A percentile compares a stretch with the other conserved stretches of the same genome.
Evolutionary conservation across 1,284 basidiomycete species (phyloP).

Genomic region (Chiua sp.): DNA sequence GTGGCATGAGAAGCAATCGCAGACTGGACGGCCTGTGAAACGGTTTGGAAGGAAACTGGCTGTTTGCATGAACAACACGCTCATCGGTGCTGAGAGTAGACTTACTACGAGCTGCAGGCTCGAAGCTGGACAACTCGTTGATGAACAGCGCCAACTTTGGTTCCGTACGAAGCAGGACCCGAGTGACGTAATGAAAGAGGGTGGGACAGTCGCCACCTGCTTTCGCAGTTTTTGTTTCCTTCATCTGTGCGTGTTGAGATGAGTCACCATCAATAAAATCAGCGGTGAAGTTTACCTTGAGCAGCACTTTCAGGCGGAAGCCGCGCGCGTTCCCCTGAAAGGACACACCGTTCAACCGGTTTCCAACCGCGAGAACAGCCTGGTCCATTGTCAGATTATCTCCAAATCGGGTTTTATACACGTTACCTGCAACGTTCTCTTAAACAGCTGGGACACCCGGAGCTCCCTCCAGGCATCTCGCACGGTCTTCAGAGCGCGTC

Average conservation of each 20-base stretch:
- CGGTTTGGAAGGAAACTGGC: conserved; percentile 72
- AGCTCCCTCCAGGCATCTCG: conserved; percentile 78
- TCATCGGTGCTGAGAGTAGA: background rate
- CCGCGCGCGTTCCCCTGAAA: conserved; percentile 86
- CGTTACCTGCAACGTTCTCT: conserved; percentile 68
- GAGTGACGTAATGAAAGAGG: conserved; percentile 85
- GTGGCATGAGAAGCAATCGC: conserved; percentile 64
- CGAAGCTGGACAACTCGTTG: conserved; percentile 82
- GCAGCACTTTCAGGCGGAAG: conserved; percentile 82
- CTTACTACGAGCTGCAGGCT: conserved; percentile 82
- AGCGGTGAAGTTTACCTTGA: conserved; percentile 61
- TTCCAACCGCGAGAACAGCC: conserved; percentile 81
- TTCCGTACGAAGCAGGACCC: conserved; percentile 74
- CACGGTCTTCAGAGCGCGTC: conserved; percentile 85
- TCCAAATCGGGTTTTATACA: background rate
- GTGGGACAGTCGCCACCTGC: conserved; percentile 78
- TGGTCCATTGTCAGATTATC: conserved; percentile 31
- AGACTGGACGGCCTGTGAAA: conserved; percentile 62
- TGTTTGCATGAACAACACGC: conserved; percentile 1
- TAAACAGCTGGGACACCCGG: conserved; percentile 70
- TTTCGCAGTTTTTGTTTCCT: conserved; percentile 82
- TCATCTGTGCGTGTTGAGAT: conserved; percentile 55
- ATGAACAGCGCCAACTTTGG: conserved; percentile 74
- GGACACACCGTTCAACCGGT: conserved; percentile 80
- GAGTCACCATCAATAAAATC: background rate